Percentiles rank a stretch among this genome's conserved stretches.
phyloP scores from a whole-genome alignment of 2,329 filamentous ascomycete species.

The Aureobasidium melanogenum region DNA sequence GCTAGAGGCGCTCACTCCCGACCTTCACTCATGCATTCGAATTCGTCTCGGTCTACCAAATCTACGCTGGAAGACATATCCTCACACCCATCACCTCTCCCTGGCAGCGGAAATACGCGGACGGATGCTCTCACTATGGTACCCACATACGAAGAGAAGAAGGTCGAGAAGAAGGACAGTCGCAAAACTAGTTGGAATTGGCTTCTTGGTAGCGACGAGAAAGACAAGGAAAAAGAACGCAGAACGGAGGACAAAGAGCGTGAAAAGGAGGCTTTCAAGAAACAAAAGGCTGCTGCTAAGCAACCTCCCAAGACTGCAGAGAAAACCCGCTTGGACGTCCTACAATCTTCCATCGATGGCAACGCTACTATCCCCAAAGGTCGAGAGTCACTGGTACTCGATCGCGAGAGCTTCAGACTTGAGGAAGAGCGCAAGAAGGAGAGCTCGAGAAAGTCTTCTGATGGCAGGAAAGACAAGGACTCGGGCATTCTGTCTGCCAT shows the following conservation, averaged over 20 bases:
- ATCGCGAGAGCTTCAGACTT: slow-evolving; percentile 66
- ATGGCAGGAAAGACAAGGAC: slow-evolving; percentile 70
- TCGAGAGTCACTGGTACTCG: slow-evolving; percentile 74
- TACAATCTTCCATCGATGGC: slow-evolving; percentile 78
- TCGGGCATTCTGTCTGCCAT: slow-evolving; percentile 81
- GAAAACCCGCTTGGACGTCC: slow-evolving; percentile 71
- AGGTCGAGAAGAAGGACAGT: slow-evolving; percentile 57
- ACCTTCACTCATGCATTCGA: slow-evolving; percentile 24
- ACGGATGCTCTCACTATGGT: slow-evolving; percentile 76
- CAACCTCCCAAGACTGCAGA: slow-evolving; percentile 55
- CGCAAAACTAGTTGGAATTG: slow-evolving; percentile 81
- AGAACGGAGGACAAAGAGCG: slow-evolving; percentile 13
- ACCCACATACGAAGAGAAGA: slow-evolving; percentile 66
- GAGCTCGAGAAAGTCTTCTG: slow-evolving; percentile 58
- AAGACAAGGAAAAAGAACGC: slow-evolving; percentile 39
- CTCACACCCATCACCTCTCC: slow-evolving; percentile 57
- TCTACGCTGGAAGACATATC: slow-evolving; percentile 55
- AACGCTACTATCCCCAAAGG: slow-evolving; percentile 36
- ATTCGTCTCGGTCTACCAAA: slow-evolving; percentile 22
- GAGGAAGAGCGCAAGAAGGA: slow-evolving; percentile 80
- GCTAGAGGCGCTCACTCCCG: slow-evolving; percentile 24
- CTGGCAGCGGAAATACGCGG: slow-evolving; percentile 55
- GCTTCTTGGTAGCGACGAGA: slow-evolving; percentile 61
- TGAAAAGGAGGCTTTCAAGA: slow-evolving; percentile 14
- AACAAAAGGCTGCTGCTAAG: slow-evolving; percentile 17